phyloP scores from a whole-genome alignment of 768 basidiomycete genomes.

The Lenzites betulinus region DNA sequence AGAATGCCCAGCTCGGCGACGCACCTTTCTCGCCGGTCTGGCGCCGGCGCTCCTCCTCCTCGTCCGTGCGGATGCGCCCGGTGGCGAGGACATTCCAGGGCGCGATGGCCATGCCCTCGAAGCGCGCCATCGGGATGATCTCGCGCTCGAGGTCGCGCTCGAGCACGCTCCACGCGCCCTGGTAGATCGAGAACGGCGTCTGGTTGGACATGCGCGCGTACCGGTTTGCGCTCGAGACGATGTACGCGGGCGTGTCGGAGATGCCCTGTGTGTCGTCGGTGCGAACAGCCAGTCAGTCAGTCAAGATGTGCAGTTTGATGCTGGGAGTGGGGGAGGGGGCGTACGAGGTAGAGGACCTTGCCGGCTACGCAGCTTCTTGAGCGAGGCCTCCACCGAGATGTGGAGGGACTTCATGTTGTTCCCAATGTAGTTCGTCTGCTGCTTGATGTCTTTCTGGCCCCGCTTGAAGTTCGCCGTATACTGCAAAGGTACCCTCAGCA shows the following conservation, averaged over 20 bases:
- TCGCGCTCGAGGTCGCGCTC: conserved; percentile 43
- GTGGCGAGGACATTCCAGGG: conserved; percentile 27
- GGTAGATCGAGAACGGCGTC: conserved; percentile 38
- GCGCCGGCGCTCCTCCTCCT: conserved; percentile 26
- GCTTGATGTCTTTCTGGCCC: conserved; percentile 16
- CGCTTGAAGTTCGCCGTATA: conserved; percentile 30
- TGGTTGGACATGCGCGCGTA: conserved; percentile 42
- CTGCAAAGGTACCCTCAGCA: too few species aligned
- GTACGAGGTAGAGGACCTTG: conserved; percentile 44
- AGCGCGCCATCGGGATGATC: conserved; percentile 39
- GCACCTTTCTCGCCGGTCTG: conserved; percentile 30
- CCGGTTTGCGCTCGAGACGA: conserved; percentile 41
- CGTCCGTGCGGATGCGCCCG: conserved; percentile 26
- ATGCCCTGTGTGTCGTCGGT: too few species aligned
- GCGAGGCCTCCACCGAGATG: conserved; percentile 34
- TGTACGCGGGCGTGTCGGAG: conserved; percentile 39
- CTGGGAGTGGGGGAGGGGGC: too few species aligned
- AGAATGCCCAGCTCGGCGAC: too few species aligned
- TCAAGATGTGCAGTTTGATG: too few species aligned
- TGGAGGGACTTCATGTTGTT: conserved; percentile 44
- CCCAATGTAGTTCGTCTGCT: conserved; percentile 35
- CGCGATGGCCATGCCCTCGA: conserved; percentile 33
- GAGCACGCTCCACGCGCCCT: conserved; percentile 39
- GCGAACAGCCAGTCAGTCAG: too few species aligned
- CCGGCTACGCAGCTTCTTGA: conserved; percentile 49